These are phyloP conservation scores for Ceratocystis variospora DNA, from an alignment of 2,329 filamentous ascomycete species.

Conservation along the genomic window DNA sequence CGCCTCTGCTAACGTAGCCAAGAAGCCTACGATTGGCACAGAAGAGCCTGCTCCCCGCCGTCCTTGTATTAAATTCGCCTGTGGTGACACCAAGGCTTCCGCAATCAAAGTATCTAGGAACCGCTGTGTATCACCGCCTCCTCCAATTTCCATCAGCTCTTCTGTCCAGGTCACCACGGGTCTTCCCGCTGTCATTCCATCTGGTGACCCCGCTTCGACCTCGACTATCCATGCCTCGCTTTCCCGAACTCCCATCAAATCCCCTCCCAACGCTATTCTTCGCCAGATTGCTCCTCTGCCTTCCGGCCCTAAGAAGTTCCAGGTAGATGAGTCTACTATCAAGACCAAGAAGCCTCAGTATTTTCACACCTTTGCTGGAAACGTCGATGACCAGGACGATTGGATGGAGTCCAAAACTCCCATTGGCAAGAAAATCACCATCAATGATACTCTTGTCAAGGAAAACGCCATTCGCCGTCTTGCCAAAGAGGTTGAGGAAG, in stretches of 20 bases:
- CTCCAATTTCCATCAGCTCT: slow-evolving; percentile 7
- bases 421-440: slow-evolving; percentile 59
- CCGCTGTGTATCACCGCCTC: slow-evolving; percentile 13
- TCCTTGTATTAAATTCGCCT: slow-evolving; percentile 63
- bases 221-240: slow-evolving; percentile 14
- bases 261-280: slow-evolving; percentile 11
- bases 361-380: slow-evolving; percentile 89
- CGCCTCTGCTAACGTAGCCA: background rate
- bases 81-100: slow-evolving; percentile 26
- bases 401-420: slow-evolving; percentile 67
- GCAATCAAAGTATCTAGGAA: slow-evolving; percentile 9
- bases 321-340: slow-evolving; percentile 16
- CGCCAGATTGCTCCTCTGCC: slow-evolving; percentile 10
- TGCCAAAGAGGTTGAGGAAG: slow-evolving; percentile 81
- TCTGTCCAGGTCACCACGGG: slow-evolving; percentile 7
- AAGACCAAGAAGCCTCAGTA: slow-evolving; percentile 38
- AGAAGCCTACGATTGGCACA: slow-evolving; percentile 10
- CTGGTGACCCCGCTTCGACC: slow-evolving; percentile 12
- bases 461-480: slow-evolving; percentile 78
- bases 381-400: slow-evolving; percentile 68
- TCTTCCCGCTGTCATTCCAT: slow-evolving; percentile 3
- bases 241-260: slow-evolving; percentile 9
- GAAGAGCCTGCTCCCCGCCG: slow-evolving; percentile 31
- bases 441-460: slow-evolving; percentile 78
- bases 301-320: slow-evolving; percentile 16